These are phyloP conservation scores for Haplographium delicatum DNA, from an alignment of 495 filamentous ascomycete genomes.

Conservation along the genomic window DNA sequence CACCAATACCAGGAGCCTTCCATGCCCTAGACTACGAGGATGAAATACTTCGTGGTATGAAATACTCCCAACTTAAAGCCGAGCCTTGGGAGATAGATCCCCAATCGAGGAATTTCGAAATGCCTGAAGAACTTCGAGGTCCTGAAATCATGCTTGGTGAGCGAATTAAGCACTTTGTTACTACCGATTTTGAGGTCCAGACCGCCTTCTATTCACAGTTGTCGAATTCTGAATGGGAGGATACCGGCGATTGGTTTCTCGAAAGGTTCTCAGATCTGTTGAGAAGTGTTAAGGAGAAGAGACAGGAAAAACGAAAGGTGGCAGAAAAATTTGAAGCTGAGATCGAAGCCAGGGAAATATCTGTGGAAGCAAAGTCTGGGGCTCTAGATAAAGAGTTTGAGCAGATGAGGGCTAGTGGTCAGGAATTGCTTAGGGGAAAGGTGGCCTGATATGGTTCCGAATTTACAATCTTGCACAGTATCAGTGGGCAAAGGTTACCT, in stretches of 20 bases:
- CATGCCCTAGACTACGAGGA: constrained; percentile 43
- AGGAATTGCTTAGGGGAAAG: constrained; percentile 21
- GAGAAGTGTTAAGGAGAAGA: constrained; percentile 54
- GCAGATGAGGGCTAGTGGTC: constrained; percentile 51
- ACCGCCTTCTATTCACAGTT: constrained; percentile 59
- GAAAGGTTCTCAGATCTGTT: constrained; percentile 61
- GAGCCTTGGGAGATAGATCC: constrained; percentile 39
- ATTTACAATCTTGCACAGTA: no score
- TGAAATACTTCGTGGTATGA: constrained; percentile 45
- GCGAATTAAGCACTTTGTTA: constrained; percentile 39
- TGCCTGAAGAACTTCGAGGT: constrained; percentile 20
- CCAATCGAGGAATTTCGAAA: not conserved
- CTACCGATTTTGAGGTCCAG: constrained; percentile 36
- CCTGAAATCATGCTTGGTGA: constrained; percentile 29
- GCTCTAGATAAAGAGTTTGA: constrained; percentile 46
- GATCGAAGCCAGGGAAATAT: constrained; percentile 43
- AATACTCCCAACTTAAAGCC: constrained; percentile 44
- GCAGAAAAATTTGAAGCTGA: constrained; percentile 66
- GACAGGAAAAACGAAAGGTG: constrained; percentile 59
- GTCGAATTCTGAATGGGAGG: constrained; percentile 71
- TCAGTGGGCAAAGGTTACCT: no score
- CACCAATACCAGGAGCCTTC: not conserved
- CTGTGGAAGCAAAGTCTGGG: constrained; percentile 49
- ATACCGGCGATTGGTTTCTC: constrained; percentile 75
- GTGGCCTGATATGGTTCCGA: not conserved